Base-by-base conservation (phyloP, 176 grass and related monocot species). In the Themeda triandra region DNA sequence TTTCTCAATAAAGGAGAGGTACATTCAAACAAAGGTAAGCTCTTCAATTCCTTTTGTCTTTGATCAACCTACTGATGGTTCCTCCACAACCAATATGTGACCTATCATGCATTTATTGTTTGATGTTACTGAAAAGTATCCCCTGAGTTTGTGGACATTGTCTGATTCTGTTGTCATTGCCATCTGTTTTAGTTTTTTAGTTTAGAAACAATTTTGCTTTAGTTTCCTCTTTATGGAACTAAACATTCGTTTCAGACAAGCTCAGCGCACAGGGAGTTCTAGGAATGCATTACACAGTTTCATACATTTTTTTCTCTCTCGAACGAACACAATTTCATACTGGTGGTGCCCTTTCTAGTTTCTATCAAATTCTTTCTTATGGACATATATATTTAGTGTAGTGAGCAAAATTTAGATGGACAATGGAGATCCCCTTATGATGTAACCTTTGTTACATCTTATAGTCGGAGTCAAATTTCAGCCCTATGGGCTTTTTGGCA, bases 1-100 rank as follows among this genome's bases (percentile, higher is more conserved):
- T 76, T 88, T 95, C 83, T 83, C 87, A 75, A 98, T 83, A 94
- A 98, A 98, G 70, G 96, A 98, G 81, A 92, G 91, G 84, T 98
- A 90, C 81, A 98, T 98, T 79, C 93, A 95, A 93, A 68, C 83
- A 58, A 98, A 98, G 91, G 96, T 95, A 95, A 85, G 46, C 18
- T 89, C 83, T 77, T 78, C 7, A 83, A 32, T 69, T 32, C 30
- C 46, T 73, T 71, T 73, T 33, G 12, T 66, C 17, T 76, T 69
- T 36, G n/a, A 68, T 87, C 64, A 71, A 25, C 33, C 63, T 76
- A 73, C 40, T 66, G 42, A 24, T 70, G 19, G 27, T 65, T 90
- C 83, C 78, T 82, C 44, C 41, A 46, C 14, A 71, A 66, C 37
- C 65, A 65, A 53, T 70, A 14, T 81, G 27, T 86, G 40, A 6